Conservation (phyloP, 2,329 filamentous ascomycete genomes). For the Ophiosphaerella korrae region DNA sequence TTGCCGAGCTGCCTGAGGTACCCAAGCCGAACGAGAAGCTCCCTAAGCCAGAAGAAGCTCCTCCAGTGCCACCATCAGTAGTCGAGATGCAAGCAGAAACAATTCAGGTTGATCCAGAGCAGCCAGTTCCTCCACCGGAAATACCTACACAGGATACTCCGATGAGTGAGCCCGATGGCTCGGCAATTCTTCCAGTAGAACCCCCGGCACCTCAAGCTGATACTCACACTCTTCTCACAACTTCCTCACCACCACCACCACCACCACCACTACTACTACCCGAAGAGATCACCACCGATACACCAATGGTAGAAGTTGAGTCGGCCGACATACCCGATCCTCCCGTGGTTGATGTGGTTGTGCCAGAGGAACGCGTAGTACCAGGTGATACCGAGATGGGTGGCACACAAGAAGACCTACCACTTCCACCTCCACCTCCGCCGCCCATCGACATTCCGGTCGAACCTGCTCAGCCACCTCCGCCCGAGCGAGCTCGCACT, state of each 20-base stretch:
- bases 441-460: constrained; percentile 17
- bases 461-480: constrained; percentile 24
- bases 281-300: constrained; percentile 14
- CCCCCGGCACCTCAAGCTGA: constrained; percentile 8
- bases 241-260: no score
- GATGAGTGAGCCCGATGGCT: constrained; percentile 47
- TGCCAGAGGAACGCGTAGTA: constrained; percentile 15
- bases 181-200: constrained; percentile 4
- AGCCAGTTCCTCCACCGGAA: constrained; percentile 1
- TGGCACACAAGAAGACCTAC: constrained; percentile 37
- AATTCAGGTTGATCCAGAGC: constrained; percentile 5
- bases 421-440: constrained; percentile 32
- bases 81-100: constrained; percentile 4
- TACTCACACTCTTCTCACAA: background rate
- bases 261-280: background rate
- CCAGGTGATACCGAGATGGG: constrained; percentile 44
- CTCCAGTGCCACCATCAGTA: background rate
- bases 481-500: constrained; percentile 23
- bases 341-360: constrained; percentile 27
- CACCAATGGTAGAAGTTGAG: constrained; percentile 31
- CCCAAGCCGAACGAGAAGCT: constrained; percentile 21
- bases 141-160: constrained; percentile 39
- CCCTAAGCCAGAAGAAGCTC: background rate
- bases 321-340: constrained; percentile 19
- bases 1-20: constrained; percentile 36